phyloP scores from a whole-genome alignment of 345 rosid genomes.

The Hibiscus syriacus region DNA sequence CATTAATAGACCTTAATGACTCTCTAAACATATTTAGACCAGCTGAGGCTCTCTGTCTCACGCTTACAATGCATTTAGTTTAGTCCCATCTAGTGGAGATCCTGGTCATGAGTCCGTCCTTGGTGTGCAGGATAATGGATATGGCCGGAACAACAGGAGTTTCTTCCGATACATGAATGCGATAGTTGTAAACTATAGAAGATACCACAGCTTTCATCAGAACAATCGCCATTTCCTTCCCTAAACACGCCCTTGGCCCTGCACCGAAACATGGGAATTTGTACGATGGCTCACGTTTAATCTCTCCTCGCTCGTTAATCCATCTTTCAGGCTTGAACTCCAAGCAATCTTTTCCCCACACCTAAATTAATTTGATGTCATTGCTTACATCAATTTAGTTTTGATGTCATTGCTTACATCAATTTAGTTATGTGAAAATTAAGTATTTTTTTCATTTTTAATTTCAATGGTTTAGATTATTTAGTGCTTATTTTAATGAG shows the following conservation, averaged over 20 bases:
- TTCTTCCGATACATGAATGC: conserved; percentile 32
- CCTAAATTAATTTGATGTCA: no score
- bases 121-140: conserved; percentile 42
- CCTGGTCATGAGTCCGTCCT: conserved; percentile 28
- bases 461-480: no score
- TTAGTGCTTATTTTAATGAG: no score
- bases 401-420: no score
- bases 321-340: conserved; percentile 40
- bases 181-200: conserved; percentile 33
- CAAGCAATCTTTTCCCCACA: conserved; percentile 35
- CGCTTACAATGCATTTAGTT: neutral
- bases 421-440: no score
- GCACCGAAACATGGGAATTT: conserved; percentile 56
- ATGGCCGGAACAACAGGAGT: conserved; percentile 22
- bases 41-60: no score
- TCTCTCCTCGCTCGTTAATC: conserved; percentile 19
- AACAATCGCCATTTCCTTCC: conserved; percentile 51
- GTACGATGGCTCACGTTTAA: conserved; percentile 31
- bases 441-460: no score
- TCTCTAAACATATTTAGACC: neutral
- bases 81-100: conserved; percentile 1
- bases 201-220: conserved; percentile 44
- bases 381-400: no score
- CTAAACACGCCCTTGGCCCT: conserved; percentile 55
- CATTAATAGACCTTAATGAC: no score